Conservation (phyloP, 2,329 filamentous ascomycete genomes). For the Aspergillus niger region DNA sequence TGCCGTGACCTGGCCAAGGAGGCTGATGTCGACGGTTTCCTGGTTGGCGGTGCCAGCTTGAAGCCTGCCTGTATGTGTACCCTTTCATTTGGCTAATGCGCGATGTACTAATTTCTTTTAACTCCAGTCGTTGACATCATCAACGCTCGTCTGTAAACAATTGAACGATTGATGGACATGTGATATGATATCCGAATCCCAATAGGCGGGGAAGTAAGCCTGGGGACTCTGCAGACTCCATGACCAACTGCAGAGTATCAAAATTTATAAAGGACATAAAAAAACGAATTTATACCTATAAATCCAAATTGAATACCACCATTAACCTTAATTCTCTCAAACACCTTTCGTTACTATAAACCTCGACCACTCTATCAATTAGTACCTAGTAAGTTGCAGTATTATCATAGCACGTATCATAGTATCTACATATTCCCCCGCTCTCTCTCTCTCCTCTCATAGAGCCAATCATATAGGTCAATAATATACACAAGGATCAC, state of each 20-base stretch:
- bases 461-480: background rate
- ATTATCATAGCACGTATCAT: background rate
- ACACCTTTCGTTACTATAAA: background rate
- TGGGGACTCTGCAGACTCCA: background rate
- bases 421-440: background rate
- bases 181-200: constrained; percentile 11
- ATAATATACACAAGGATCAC: constrained; percentile 22
- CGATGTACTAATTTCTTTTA: too few species aligned
- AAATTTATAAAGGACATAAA: background rate
- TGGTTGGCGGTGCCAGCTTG: constrained; percentile 92
- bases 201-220: background rate
- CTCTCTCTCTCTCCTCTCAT: too few species aligned
- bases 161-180: constrained; percentile 9
- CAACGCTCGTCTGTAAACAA: constrained; percentile 58
- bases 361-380: background rate
- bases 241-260: background rate
- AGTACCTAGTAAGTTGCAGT: background rate
- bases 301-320: background rate
- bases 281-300: background rate
- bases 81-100: constrained; percentile 2
- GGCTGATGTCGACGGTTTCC: constrained; percentile 95
- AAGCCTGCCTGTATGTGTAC: constrained; percentile 81
- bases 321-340: background rate
- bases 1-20: constrained; percentile 89
- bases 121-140: constrained; percentile 63